Base-by-base conservation (phyloP, 2,329 filamentous ascomycete species). In the Fusarium sp. region DNA sequence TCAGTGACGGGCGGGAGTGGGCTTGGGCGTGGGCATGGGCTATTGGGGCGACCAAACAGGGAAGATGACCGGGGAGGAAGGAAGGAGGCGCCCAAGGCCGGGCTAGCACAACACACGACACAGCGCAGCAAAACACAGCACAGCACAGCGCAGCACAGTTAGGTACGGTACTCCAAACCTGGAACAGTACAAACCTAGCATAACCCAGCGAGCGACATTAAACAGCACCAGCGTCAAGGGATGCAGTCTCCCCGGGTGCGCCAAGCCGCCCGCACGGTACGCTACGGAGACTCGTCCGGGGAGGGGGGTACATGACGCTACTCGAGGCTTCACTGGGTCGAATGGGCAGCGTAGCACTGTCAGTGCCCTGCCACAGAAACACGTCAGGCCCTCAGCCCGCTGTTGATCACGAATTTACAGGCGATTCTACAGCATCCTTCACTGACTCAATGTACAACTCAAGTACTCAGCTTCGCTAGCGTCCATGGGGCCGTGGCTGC, bases 401-500 rank as follows among this genome's bases (percentile, higher is more conserved):
- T 50, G 11, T 40, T n/a, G 27, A 37, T 35, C 62, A 27, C 69
- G 61, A 37, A 22, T 9, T 10, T 58, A 27, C 65, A 72, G 69
- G 45, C 24, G 22, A 29, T 20, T 11, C 24, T 42, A 31, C 40
- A 64, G 45, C 56, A 31, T 50, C 24, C n/a, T 45, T 31, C 35
- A 27, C 61, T 66, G 18, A 10, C 7, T n/a, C n/a, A 37, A 42
- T 42, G 71, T 74, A 61, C 35, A 24, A 58, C 31, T 29, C 4
- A 59, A 40, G 69, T 75, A 74, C 47, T 71, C 61, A 68, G 66
- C 72, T 68, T 69, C 63, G 65, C 70, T 79, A 79, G 75, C 69
- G 69, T 71, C 63, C 66, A 73, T 77, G 76, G 74, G 72, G 63
- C 67, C 67, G 76, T 78, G 75, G 76, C 75, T 73, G 67, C 76